Evolutionary conservation across 306 rosid genomes (phyloP).

Genomic region (Pyrus bretschneideri): DNA sequence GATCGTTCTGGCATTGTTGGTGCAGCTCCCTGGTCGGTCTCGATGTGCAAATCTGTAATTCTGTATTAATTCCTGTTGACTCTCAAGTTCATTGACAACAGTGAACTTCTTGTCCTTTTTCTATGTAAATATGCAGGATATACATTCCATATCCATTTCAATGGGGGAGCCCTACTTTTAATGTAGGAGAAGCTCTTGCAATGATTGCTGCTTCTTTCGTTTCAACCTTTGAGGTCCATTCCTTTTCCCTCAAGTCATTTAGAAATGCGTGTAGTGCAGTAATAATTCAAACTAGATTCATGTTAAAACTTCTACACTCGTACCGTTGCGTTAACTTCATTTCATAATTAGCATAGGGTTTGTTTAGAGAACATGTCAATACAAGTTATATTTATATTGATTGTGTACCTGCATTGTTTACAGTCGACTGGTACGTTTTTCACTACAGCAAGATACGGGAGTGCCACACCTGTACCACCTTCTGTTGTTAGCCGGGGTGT

Average conservation of each 20-base stretch:
- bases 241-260: neutral
- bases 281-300: neutral
- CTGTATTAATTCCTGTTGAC: neutral
- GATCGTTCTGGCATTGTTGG: slow-evolving; percentile 67
- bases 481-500: slow-evolving; percentile 66
- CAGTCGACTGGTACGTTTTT: slow-evolving; percentile 78
- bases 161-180: slow-evolving; percentile 85
- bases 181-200: slow-evolving; percentile 68
- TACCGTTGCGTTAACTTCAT: neutral
- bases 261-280: neutral
- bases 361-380: neutral
- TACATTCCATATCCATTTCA: slow-evolving; percentile 77
- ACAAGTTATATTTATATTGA: neutral
- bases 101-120: neutral
- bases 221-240: slow-evolving; percentile 65
- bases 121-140: slow-evolving; percentile 40
- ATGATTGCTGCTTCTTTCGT: slow-evolving; percentile 84
- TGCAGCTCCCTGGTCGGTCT: slow-evolving; percentile 50
- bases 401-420: slow-evolving; percentile 17
- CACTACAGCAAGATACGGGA: slow-evolving; percentile 69
- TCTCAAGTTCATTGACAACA: neutral
- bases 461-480: slow-evolving; percentile 85
- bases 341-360: neutral
- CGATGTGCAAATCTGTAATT: neutral
- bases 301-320: neutral